A percentile compares a stretch with the other conserved stretches of the same genome.
These are phyloP conservation scores for Hemileccinum hortonii DNA, from an alignment of 1,284 basidiomycete genomes.

Conservation along the genomic window DNA sequence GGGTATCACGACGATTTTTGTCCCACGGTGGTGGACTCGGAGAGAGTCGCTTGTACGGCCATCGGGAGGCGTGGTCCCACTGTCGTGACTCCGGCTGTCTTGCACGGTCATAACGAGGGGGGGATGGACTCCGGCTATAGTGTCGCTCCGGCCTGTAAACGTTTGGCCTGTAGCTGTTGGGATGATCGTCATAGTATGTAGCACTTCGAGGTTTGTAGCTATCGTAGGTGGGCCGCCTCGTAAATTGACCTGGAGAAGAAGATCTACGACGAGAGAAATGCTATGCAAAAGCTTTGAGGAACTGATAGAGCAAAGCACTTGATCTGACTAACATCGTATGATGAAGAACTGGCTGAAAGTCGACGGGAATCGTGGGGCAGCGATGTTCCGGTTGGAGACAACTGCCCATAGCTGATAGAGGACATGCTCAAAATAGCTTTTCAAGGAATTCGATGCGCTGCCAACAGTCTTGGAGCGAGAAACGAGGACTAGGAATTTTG, in stretches of 20 bases:
- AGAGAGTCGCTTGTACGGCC: constrained; percentile 32
- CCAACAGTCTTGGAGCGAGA: constrained; percentile 7
- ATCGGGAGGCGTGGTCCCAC: constrained; percentile 35
- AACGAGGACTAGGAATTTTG: constrained; percentile 9
- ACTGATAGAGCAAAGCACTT: constrained; percentile 14
- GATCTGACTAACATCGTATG: constrained; percentile 37
- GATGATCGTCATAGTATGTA: constrained; percentile 41
- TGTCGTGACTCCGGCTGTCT: constrained; percentile 32
- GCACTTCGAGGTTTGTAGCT: constrained; percentile 46
- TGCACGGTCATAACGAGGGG: constrained; percentile 46
- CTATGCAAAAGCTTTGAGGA: constrained; percentile 37
- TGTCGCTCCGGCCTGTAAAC: constrained; percentile 36
- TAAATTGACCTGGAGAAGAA: constrained; percentile 43
- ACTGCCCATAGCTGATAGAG: constrained; percentile 27
- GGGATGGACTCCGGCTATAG: constrained; percentile 50
- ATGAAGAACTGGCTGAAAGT: constrained; percentile 19
- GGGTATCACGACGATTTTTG: constrained; percentile 39
- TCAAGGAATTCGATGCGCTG: constrained; percentile 4
- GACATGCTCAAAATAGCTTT: constrained; percentile 22
- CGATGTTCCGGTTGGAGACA: constrained; percentile 25
- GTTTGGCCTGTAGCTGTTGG: constrained; percentile 45
- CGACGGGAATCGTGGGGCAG: constrained; percentile 32
- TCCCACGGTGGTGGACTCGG: constrained; percentile 37
- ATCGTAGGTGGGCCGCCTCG: constrained; percentile 49
- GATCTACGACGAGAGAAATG: constrained; percentile 43